Base-by-base conservation (phyloP, 805 yeast species). In the Ogataea degrootiae region DNA sequence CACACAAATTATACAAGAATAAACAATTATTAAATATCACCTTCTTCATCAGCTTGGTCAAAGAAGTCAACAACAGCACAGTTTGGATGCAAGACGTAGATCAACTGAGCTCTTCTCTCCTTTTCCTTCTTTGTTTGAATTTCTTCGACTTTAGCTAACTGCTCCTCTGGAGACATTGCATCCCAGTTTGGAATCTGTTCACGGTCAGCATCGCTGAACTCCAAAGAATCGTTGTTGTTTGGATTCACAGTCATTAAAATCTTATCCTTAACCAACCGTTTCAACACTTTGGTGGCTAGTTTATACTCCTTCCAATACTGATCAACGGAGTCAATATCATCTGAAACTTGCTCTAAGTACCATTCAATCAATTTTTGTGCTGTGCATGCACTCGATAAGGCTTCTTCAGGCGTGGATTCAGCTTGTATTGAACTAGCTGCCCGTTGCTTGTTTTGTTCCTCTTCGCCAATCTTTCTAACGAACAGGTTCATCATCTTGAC, bases 191-290 rank as follows among this genome's bases (percentile, higher is more conserved):
- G 34, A 39, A 17, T n/a, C 8, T 42, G 47, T 33, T 54, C 50
- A 26, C 31, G 31, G 34, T 61, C 64, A 15, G 45, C 55, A 1
- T 65, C 66, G 11, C 58, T 47, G 15, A 44, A 29, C 22, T 43
- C 46, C 15, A 33, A 22, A 26, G 70, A 62, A 21, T 74, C 75
- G 9, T 78, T 78, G 34, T 65, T 61, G 17, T 70, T 72, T 4
- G 66, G 63, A 40, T 54, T 76, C 33, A 86, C 74, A 53, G 73
- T 78, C 88, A 92, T 80, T 59, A 94, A 74, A 31, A 92, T 81
- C 61, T 87, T 80, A 61, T 91, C 97, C 62, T 85, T 86, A 19
- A 84, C 95, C 60, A 94, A 75, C 57, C 92, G 76, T 63, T 81
- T 84, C 60, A 94, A 70, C 14, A 94, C 96, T 67, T 89, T 92